phyloP scores from a whole-genome alignment of 2,329 filamentous ascomycete species.

The Corinectria fuckeliana region DNA sequence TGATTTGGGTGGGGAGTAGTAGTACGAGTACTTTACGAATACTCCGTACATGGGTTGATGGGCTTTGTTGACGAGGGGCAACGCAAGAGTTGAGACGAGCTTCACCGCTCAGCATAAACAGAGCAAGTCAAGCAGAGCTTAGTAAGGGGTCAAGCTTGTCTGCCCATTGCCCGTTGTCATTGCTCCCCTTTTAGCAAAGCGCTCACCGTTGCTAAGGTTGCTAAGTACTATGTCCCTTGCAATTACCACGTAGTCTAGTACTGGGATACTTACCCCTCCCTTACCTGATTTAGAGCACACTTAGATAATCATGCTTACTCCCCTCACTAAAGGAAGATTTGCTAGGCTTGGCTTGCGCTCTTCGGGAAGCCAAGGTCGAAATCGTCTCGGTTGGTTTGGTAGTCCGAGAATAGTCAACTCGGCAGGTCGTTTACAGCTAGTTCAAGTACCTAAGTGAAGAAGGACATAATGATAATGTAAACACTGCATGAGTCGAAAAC shows the following conservation, averaged over 20 bases:
- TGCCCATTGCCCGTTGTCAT: slow-evolving; percentile 10
- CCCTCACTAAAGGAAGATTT: neutral
- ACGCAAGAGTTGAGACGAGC: slow-evolving; percentile 7
- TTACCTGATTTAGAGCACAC: neutral
- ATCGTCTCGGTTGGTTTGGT: neutral
- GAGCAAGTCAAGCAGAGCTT: neutral
- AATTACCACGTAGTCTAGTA: neutral
- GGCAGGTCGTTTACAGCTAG: neutral
- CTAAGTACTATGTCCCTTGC: neutral
- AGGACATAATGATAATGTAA: neutral
- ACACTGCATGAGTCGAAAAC: neutral
- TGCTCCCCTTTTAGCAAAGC: neutral
- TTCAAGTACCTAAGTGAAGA: neutral
- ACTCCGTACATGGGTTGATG: too few species aligned
- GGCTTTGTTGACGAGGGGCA: neutral
- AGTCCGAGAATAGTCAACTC: too few species aligned
- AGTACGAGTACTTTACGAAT: too few species aligned
- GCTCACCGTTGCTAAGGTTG: too few species aligned
- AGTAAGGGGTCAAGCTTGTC: slow-evolving; percentile 1
- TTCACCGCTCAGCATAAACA: slow-evolving; percentile 9
- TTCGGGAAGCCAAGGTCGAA: neutral
- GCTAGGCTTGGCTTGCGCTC: neutral
- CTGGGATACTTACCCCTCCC: neutral
- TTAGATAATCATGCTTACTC: neutral
- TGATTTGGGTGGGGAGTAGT: slow-evolving; percentile 23